Percentiles rank a stretch among this genome's conserved stretches.
These are phyloP conservation scores for Rhizopogon vulgaris DNA, from an alignment of 768 basidiomycete species.

Conservation along the genomic window DNA sequence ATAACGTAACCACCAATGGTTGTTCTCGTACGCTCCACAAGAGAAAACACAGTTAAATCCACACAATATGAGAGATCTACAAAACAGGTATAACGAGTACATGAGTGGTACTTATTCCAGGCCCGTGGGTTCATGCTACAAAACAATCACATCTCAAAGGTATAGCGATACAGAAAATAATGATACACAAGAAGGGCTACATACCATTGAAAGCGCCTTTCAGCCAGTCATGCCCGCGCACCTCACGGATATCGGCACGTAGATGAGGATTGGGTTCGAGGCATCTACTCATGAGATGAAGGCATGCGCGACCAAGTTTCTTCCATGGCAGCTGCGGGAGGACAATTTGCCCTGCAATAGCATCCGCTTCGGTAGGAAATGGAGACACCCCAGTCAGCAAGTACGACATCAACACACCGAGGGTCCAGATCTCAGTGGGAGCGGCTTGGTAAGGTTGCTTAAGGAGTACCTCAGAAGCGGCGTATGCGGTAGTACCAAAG, in stretches of 20 bases:
- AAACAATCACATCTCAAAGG: not conserved
- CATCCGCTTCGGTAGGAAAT: slow-evolving; percentile 82
- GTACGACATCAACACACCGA: slow-evolving; percentile 92
- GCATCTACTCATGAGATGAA: slow-evolving; percentile 69
- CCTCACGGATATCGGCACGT: slow-evolving; percentile 76
- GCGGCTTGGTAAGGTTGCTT: slow-evolving; percentile 88
- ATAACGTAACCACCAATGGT: too few relatives aligned
- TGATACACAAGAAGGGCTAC: slow-evolving; percentile 4
- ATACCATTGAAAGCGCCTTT: slow-evolving; percentile 16
- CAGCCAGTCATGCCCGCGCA: slow-evolving; percentile 85
- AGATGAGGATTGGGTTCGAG: slow-evolving; percentile 77
- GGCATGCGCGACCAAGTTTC: slow-evolving; percentile 40
- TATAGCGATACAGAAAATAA: not conserved
- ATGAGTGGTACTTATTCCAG: not conserved
- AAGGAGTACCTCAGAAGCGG: slow-evolving; percentile 87
- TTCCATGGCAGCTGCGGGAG: slow-evolving; percentile 36
- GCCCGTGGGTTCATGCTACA: not conserved
- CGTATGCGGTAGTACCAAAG: slow-evolving; percentile 94
- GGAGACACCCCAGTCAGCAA: slow-evolving; percentile 90
- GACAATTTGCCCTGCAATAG: slow-evolving; percentile 58
- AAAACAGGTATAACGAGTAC: not conserved
- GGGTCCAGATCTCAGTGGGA: slow-evolving; percentile 94
- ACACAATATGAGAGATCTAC: not conserved
- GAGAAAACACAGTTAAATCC: not conserved
- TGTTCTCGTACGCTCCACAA: too few relatives aligned